Evolutionary conservation across 2,329 filamentous ascomycete species (phyloP).

Genomic region (Neoarthrinium moseri): DNA sequence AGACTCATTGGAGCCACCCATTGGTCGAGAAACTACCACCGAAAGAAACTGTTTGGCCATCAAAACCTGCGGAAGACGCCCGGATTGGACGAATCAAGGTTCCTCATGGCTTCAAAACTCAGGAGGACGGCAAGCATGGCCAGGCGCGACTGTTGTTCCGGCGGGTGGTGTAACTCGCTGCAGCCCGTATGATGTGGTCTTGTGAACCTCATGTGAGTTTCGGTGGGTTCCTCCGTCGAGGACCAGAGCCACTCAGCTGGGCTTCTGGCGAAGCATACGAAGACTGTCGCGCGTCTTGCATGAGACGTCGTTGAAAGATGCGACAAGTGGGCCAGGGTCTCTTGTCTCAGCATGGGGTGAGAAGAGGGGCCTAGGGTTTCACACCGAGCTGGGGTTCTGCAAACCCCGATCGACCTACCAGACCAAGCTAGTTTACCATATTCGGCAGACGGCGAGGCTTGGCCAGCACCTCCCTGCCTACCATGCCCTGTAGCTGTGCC

Average conservation of each 20-base stretch:
- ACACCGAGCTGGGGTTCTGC: neutral
- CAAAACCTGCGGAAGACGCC: too few species aligned
- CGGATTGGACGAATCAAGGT: too few species aligned
- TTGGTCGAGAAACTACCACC: too few species aligned
- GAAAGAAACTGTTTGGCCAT: too few species aligned
- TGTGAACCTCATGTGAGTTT: neutral
- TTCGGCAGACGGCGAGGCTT: conserved; percentile 1
- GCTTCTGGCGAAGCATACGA: neutral
- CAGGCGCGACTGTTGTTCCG: neutral
- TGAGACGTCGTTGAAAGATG: conserved; percentile 10
- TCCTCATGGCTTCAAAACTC: too few species aligned
- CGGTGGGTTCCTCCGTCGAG: neutral
- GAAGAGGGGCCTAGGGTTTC: conserved; percentile 12
- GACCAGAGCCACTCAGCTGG: neutral
- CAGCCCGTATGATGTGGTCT: neutral
- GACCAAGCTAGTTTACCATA: neutral
- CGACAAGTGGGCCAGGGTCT: conserved; percentile 9
- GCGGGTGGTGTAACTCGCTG: neutral
- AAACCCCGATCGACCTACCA: neutral
- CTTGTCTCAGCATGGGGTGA: conserved; percentile 11
- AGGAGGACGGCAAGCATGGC: too few species aligned
- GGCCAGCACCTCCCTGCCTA: too few species aligned
- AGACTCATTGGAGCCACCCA: too few species aligned
- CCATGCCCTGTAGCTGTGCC: too few species aligned
- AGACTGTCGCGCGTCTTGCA: conserved; percentile 7